Evolutionary conservation across 805 yeast genomes (phyloP), one percentile per base, ranked within the genome.

Genomic region (Metschnikowia cerradonensis): DNA sequence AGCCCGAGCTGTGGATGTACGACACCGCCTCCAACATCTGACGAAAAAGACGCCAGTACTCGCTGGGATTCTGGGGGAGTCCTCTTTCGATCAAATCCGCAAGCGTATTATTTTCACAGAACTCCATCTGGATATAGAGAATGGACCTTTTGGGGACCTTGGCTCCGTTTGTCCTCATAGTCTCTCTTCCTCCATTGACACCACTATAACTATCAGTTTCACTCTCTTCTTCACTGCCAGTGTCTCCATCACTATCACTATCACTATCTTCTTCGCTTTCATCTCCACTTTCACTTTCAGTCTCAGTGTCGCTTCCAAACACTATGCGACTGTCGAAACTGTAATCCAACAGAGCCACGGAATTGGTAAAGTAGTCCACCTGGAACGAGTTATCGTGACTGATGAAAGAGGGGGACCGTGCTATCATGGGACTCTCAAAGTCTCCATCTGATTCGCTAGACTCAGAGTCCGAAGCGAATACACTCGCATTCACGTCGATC

Each of bases 71-170:
- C 8, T 71, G 71, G 4, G 84, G 87, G 11, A 94, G 73, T 0
- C 90, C 90, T 38, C 81, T 79, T 48, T 77, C 80, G 43, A 94
- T 92, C 53, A 94, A 71, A 68, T 94, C 96, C 47, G 80, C 79
- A 30, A 94, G 69, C 0, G 99, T 92, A 51, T 88, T 89, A 63
- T 92, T 94, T 62, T 94, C 99, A 69, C 99, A 94, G 61, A 94
- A 94, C 66, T 94, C 99, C 99, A 94, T 94, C 64, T 94, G 99
- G 58, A 94, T 94, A 65, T 88, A 94, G 31, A 94, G 68, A 0
- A 96, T 90, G 48, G 91, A 86, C 55, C 37, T 13, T 10, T 26
- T 51, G 20, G 44, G 15, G 26, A 4, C 19, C n/a, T 37, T 22
- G 50, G 20, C 47, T n/a, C 13, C 3, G 20, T 23, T 20, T 8